Evolutionary conservation across 2,329 filamentous ascomycete genomes (phyloP).

Genomic region (Biscogniauxia marginata): DNA sequence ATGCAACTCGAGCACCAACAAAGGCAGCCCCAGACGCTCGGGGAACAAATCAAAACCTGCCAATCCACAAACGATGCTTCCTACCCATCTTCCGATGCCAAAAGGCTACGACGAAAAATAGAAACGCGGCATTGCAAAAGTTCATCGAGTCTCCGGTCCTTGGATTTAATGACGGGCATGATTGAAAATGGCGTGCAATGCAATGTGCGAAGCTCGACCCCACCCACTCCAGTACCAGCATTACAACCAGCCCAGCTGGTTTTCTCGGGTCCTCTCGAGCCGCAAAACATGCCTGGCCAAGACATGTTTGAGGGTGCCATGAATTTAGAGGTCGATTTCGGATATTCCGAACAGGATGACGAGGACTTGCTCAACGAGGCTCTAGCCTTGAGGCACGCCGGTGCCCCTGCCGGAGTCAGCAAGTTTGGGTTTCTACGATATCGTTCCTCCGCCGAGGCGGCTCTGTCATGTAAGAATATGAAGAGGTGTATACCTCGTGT

Average conservation of each 20-base stretch:
- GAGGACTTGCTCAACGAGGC: slow-evolving; percentile 15
- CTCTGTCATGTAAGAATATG: slow-evolving; percentile 28
- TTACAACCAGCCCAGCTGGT: slow-evolving; percentile 5
- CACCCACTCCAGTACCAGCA: slow-evolving; percentile 12
- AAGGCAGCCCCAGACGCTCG: slow-evolving; percentile 2
- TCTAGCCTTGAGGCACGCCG: slow-evolving; percentile 20
- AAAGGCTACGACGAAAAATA: slow-evolving; percentile 9
- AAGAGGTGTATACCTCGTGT: slow-evolving; percentile 29
- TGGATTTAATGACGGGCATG: slow-evolving; percentile 28
- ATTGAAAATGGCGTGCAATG: slow-evolving; percentile 31
- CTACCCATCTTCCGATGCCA: slow-evolving; percentile 2
- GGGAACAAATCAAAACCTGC: background rate
- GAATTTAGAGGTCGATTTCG: slow-evolving; percentile 24
- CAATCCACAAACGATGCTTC: background rate
- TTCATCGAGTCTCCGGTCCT: slow-evolving; percentile 19
- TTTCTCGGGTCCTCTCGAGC: slow-evolving; percentile 2
- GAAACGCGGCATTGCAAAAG: slow-evolving; percentile 17
- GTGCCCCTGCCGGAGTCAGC: slow-evolving; percentile 23
- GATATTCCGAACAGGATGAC: slow-evolving; percentile 17
- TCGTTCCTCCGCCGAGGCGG: slow-evolving; percentile 29
- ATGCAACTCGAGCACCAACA: slow-evolving; percentile 4
- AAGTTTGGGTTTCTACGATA: slow-evolving; percentile 26
- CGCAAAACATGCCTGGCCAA: slow-evolving; percentile 11
- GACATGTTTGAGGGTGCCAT: slow-evolving; percentile 12
- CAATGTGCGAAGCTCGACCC: slow-evolving; percentile 26